Evolutionary conservation across 768 basidiomycete species (phyloP), one percentile per base, ranked within the genome.

Genomic region (Psilocybe cubensis): DNA sequence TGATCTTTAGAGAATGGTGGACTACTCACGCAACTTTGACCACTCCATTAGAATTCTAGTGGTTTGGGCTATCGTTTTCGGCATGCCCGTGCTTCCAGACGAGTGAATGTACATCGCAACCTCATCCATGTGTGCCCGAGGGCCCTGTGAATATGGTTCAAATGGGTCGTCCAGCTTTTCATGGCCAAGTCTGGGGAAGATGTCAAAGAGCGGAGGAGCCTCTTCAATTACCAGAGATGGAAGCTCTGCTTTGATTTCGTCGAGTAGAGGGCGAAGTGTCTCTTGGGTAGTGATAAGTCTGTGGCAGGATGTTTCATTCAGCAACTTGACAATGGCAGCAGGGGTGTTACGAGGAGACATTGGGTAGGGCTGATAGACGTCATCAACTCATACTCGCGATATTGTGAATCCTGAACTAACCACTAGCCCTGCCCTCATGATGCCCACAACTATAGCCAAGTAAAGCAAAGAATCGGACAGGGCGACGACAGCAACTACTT

Each of bases 21-120:
- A 46, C 1, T 4, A 62, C 76, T 64, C 59, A 81, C 79, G 67
- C 27, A 70, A 65, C 17, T 59, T 54, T 17, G 68, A 70, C 70
- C 75, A 78, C 24, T 77, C 70, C 2, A 71, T 28, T 18, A 70
- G 51, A 9, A 62, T 63, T 12, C 63, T 56, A 33, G 73, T 67
- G 0, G 71, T 75, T 28, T 75, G 70, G 2, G 71, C 66, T 49
- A 83, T 73, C 5, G 76, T 63, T 55, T 79, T 81, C 0, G 81
- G 80, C 40, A 77, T 68, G 2, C 80, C 78, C 0, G 81, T 79
- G 46, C 79, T 81, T 14, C 81, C 81, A 2, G 83, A 83, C 0
- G 82, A 83, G 57, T 83, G 79, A 0, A 80, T 61, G 55, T 78
- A 82, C 17, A 75, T 35, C 27, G 71, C 44, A 21, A 72, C 47